These are phyloP conservation scores for Croton setiger DNA, from an alignment of 441 rosid species.

Conservation along the genomic window DNA sequence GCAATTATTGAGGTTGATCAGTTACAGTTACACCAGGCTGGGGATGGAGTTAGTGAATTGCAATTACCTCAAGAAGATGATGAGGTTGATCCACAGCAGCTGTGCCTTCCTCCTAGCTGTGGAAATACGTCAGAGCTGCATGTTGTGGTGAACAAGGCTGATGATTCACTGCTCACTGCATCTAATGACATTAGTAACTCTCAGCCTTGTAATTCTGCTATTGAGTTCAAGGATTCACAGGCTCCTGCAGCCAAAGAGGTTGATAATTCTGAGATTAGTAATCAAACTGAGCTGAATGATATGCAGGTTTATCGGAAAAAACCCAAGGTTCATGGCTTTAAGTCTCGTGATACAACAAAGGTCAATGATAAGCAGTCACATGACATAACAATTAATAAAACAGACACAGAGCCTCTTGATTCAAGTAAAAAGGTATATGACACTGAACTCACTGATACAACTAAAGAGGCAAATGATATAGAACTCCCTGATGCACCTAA, in stretches of 20 bases:
- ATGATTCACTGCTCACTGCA: constrained; percentile 36
- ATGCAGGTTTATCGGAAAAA: constrained; percentile 10
- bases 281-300: constrained; percentile 14
- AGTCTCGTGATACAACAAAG: not conserved
- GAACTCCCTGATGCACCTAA: not conserved
- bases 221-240: constrained; percentile 24
- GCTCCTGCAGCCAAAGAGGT: constrained; percentile 30
- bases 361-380: constrained; percentile 2
- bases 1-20: constrained; percentile 38
- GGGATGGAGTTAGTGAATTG: constrained; percentile 50
- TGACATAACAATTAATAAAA: constrained; percentile 12
- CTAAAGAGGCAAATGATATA: constrained; percentile 8
- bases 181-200: constrained; percentile 37
- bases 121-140: constrained; percentile 33
- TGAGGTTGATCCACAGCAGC: constrained; percentile 35
- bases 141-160: constrained; percentile 39
- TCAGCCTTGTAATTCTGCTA: constrained; percentile 29
- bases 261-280: constrained; percentile 27
- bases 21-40: constrained; percentile 27
- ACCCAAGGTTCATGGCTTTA: constrained; percentile 15
- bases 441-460: constrained; percentile 1
- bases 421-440: not conserved
- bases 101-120: constrained; percentile 30
- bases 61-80: constrained; percentile 38
- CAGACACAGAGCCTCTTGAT: not conserved